Base-by-base conservation (phyloP, 148 eudicot species). In the Nepenthes mirabilis region DNA sequence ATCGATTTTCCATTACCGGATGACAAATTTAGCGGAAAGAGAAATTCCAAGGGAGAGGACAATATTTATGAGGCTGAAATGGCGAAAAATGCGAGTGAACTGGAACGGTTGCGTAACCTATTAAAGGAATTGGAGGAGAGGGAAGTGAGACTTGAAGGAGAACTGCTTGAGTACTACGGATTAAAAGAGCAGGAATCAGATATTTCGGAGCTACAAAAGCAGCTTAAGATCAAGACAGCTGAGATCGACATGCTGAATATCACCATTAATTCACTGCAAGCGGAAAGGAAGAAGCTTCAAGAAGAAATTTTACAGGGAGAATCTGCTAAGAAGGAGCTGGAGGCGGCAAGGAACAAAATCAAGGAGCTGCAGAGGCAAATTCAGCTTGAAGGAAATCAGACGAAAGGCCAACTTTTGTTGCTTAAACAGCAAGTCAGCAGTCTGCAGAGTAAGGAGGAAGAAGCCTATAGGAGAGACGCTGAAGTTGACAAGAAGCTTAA, bases 81-180 rank as follows among this genome's bases (percentile, higher is more conserved):
- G 91, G 91, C 89, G 47, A 74, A 64, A 36, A 84, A 82, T 62
- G 84, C 79, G 34, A 82, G 50, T 33, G 99, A 93, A 65, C 61
- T 93, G 64, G 99, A 86, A 63, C 56, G 84, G 9, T 59, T 93
- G 68, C 91, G 95, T 35, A 74, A 72, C 68, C 66, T 93, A 33
- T 97, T 93, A 2, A 76, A 76, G 74, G 99, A 93, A 60, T 66
- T 93, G 61, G 97, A 89, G 74, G 99, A 93, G 66, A 79, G 99
- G 70, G 99, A 93, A 75, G 97, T 89, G 80, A 86, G 87, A 75
- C 82, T 93, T 11, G 99, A 93, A 76, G 99, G 97, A 0, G 99
- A 93, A 74, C 67, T 93, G 70, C 83, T 93, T 1, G 99, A 93
- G 66, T 93, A 93, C 56, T 93, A 93, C 67, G 99, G 99, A 33